These are phyloP conservation scores for Iberis pinnata DNA, from an alignment of 345 rosid genomes.

Conservation along the genomic window DNA sequence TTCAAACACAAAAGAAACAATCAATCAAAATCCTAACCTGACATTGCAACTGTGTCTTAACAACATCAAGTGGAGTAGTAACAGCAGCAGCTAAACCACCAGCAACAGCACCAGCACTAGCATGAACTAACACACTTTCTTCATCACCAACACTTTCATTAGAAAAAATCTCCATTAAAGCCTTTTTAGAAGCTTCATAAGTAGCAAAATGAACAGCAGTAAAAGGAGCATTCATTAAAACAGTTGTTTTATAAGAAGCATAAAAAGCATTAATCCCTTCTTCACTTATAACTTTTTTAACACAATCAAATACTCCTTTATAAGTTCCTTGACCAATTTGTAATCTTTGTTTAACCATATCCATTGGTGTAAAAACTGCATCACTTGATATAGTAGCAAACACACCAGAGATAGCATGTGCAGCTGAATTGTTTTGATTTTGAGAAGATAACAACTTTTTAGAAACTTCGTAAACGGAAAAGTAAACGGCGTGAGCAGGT, in stretches of 20 bases:
- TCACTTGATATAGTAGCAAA: constrained; percentile 82
- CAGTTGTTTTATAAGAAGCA: constrained; percentile 89
- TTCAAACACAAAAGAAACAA: constrained; percentile 9
- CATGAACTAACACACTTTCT: constrained; percentile 50
- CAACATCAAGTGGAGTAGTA: constrained; percentile 85
- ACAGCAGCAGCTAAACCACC: constrained; percentile 78
- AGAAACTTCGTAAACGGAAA: constrained; percentile 73
- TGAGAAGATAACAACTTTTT: constrained; percentile 61
- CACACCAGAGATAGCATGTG: constrained; percentile 81
- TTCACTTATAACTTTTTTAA: constrained; percentile 62
- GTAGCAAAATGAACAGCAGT: constrained; percentile 80
- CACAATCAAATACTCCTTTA: constrained; percentile 73
- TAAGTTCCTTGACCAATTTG: constrained; percentile 59
- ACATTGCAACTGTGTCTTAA: constrained; percentile 95
- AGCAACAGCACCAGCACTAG: constrained; percentile 87
- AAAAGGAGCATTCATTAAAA: constrained; percentile 88
- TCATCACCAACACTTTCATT: constrained; percentile 66
- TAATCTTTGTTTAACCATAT: constrained; percentile 92
- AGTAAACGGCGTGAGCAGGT: constrained; percentile 93
- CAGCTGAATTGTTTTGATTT: constrained; percentile 53
- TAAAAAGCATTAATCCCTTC: constrained; percentile 81
- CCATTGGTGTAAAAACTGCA: constrained; percentile 92
- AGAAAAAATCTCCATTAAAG: constrained; percentile 62
- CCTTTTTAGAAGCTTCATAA: constrained; percentile 78
- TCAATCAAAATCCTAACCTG: constrained; percentile 52